Base-by-base conservation (phyloP, 179 eudicot genomes). In the Silene vulgaris region DNA sequence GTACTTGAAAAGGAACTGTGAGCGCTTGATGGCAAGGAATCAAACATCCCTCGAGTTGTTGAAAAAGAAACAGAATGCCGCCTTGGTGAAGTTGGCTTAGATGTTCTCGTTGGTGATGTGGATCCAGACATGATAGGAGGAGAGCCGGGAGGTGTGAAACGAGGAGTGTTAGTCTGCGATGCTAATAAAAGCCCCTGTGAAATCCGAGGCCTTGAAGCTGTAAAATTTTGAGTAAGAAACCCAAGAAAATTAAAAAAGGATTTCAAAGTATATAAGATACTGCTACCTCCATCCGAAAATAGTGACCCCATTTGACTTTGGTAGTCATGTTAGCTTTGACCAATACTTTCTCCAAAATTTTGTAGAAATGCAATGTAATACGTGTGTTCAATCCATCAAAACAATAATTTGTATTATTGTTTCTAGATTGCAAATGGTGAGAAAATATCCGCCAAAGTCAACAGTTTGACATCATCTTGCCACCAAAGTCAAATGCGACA, bases 111-210 rank as follows among this genome's bases (percentile, higher is more conserved):
- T 28, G 98, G 98, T 76, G 98, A 88, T 66, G 67, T 87, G 45
- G 97, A 86, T 29, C 90, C 93, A 69, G 97, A 89, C 14, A 84
- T 59, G 68, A 73, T 74, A 19, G 95, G 93, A 74, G 98, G 98
- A 71, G 99, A 95, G 64, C 89, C 95, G 13, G 96, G 88, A 69
- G 99, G 99, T n/a, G 97, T 92, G 68, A 90, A 77, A 72, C 88
- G 88, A 69, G 96, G 97, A 66, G 99, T 92, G 87, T 62, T 90
- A 14, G 82, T 86, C 77, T 95, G 96, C 28, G 95, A 95, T 72
- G 90, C 97, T 73, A 95, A 80, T 80, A 92, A 82, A 35, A 88
- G 83, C 61, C 92, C 89, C 40, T 69, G 89, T 65, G 99, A 86
- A 81, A 92, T 81, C 43, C 91, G 97, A 68, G 92, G 90, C 80